phyloP scores from a whole-genome alignment of 2,329 filamentous ascomycete species.

The Penicillium griseofulvum region DNA sequence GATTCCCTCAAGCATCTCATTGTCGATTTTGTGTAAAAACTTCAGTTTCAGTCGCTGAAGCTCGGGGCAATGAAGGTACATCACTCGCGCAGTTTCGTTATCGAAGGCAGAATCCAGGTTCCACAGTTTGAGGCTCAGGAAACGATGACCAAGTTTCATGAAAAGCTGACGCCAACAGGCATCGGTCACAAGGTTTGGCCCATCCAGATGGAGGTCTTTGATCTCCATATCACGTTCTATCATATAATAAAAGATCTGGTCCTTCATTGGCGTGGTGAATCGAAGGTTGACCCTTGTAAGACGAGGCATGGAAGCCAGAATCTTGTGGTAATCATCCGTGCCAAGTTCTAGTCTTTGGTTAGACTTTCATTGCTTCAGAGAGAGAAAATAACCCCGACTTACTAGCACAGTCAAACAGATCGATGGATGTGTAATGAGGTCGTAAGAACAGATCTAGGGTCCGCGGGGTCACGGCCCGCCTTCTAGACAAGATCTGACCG shows the following conservation, averaged over 20 bases:
- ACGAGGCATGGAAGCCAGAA: conserved; percentile 71
- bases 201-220: conserved; percentile 74
- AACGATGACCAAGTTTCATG: conserved; percentile 59
- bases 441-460: conserved; percentile 49
- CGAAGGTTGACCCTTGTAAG: conserved; percentile 71
- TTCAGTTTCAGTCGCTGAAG: conserved; percentile 75
- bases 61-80: conserved; percentile 64
- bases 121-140: conserved; percentile 73
- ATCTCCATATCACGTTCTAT: conserved; percentile 67
- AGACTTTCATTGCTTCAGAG: conserved; percentile 1
- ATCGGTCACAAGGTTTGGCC: conserved; percentile 78
- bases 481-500: conserved; percentile 63
- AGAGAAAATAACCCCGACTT: conserved; percentile 24
- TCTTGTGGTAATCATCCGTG: conserved; percentile 72
- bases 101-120: conserved; percentile 81
- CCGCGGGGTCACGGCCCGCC: conserved; percentile 54
- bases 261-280: conserved; percentile 89
- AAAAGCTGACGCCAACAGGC: conserved; percentile 72
- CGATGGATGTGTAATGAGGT: conserved; percentile 55
- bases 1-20: conserved; percentile 64
- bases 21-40: conserved; percentile 72
- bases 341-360: conserved; percentile 58
- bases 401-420: conserved; percentile 62
- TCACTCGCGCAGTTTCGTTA: conserved; percentile 63
- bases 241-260: conserved; percentile 77